A percentile compares a stretch with the other conserved stretches of the same genome.
Conservation (phyloP, 495 filamentous ascomycete genomes). For the Lasiosphaeriaceae sp. region DNA sequence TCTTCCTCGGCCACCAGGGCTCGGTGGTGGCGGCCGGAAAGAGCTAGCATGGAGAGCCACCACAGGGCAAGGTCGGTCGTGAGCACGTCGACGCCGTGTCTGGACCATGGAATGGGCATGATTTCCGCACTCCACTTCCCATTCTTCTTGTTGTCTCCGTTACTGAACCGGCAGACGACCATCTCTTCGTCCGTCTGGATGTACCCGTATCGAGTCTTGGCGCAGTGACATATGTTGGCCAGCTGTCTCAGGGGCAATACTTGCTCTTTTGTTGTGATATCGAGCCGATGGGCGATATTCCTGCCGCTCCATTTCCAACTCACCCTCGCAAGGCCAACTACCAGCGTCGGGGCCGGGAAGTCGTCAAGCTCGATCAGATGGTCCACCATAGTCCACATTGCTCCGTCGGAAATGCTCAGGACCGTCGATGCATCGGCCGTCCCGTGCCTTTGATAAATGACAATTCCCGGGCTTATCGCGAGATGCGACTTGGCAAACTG, state of each 20-base stretch:
- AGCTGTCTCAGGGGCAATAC: constrained; percentile 11
- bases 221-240: constrained; percentile 1
- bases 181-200: constrained; percentile 11
- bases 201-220: constrained; percentile 11
- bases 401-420: too few relatives aligned
- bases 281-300: too few relatives aligned
- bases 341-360: too few relatives aligned
- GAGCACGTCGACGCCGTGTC: constrained; percentile 2
- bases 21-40: neutral
- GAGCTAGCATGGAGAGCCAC: constrained; percentile 12
- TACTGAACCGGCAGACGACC: constrained; percentile 5
- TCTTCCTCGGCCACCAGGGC: neutral
- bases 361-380: too few relatives aligned
- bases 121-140: neutral
- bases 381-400: too few relatives aligned
- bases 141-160: too few relatives aligned
- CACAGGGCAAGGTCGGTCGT: constrained; percentile 14
- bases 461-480: too few relatives aligned
- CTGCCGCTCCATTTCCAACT: too few relatives aligned
- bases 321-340: too few relatives aligned
- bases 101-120: constrained; percentile 11
- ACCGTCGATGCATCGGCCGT: too few relatives aligned
- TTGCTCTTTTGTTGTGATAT: too few relatives aligned
- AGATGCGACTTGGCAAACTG: neutral
- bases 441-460: too few relatives aligned